phyloP scores from a whole-genome alignment of 768 basidiomycete species.

The Mycena maculata region DNA sequence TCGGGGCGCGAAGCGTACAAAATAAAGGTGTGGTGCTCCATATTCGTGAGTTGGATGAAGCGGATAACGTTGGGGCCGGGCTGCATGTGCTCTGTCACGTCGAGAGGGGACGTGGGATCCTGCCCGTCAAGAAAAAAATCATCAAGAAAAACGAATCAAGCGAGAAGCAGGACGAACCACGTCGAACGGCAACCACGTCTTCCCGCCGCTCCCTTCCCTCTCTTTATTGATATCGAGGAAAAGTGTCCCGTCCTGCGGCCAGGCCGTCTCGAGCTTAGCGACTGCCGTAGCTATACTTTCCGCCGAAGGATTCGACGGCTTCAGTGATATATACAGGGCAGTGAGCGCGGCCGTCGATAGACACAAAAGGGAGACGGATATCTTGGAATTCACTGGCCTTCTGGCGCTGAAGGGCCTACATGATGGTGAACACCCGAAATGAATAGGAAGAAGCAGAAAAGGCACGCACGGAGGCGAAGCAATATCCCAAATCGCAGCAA shows the following conservation, averaged over 20 bases:
- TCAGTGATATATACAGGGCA: conserved; percentile 33
- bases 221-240: conserved; percentile 58
- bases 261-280: conserved; percentile 43
- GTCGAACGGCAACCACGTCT: conserved; percentile 56
- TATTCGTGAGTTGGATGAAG: conserved; percentile 60
- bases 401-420: background rate
- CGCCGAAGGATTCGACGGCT: conserved; percentile 32
- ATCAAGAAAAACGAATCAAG: background rate
- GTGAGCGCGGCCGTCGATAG: conserved; percentile 41
- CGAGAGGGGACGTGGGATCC: conserved; percentile 47
- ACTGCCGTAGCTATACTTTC: conserved; percentile 42
- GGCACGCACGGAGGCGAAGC: conserved; percentile 37
- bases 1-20: conserved; percentile 54
- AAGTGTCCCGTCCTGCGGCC: conserved; percentile 60
- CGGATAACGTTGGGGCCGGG: conserved; percentile 61
- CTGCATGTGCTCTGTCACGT: conserved; percentile 54
- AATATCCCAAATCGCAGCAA: conserved; percentile 47
- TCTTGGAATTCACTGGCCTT: conserved; percentile 1
- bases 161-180: conserved; percentile 49
- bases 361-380: conserved; percentile 51
- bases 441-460: too few relatives aligned
- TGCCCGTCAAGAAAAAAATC: conserved; percentile 18
- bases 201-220: conserved; percentile 44
- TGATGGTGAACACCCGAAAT: too few relatives aligned
- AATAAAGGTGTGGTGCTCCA: conserved; percentile 57